phyloP scores from a whole-genome alignment of 108 stramenopile species.

The Parietichytrium sp. region DNA sequence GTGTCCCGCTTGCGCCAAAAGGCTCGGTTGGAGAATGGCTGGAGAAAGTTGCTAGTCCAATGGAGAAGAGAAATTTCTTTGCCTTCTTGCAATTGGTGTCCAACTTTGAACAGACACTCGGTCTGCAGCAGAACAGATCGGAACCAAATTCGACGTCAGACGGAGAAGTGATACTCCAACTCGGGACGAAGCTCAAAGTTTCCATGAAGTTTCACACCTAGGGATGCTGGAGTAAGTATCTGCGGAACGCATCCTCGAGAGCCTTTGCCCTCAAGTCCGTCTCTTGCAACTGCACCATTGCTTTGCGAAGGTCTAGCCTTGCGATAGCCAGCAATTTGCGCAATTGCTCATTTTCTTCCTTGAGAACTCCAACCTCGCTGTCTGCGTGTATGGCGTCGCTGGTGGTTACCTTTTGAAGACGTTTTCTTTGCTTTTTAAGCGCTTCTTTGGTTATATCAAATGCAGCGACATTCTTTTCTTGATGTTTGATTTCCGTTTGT shows the following conservation, averaged over 20 bases:
- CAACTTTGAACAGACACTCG: constrained; percentile 18
- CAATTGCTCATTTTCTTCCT: neutral
- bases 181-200: constrained; percentile 14
- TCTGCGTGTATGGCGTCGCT: too few relatives aligned
- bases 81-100: constrained; percentile 19
- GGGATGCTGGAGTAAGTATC: neutral
- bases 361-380: too few relatives aligned
- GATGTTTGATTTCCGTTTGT: too few relatives aligned
- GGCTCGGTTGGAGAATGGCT: constrained; percentile 42
- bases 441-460: too few relatives aligned
- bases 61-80: constrained; percentile 40
- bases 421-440: too few relatives aligned
- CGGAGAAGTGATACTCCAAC: neutral
- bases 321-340: constrained; percentile 21
- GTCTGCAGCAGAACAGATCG: constrained; percentile 27
- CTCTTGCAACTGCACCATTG: neutral
- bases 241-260: neutral
- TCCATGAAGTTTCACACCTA: neutral
- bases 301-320: neutral
- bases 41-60: constrained; percentile 12
- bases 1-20: constrained; percentile 4
- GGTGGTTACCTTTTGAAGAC: too few relatives aligned
- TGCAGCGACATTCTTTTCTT: too few relatives aligned
- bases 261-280: neutral
- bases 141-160: neutral